Percentiles rank a stretch among this genome's conserved stretches.
These are phyloP conservation scores for Ceriops tagal DNA, from an alignment of 345 rosid species.

Conservation along the genomic window DNA sequence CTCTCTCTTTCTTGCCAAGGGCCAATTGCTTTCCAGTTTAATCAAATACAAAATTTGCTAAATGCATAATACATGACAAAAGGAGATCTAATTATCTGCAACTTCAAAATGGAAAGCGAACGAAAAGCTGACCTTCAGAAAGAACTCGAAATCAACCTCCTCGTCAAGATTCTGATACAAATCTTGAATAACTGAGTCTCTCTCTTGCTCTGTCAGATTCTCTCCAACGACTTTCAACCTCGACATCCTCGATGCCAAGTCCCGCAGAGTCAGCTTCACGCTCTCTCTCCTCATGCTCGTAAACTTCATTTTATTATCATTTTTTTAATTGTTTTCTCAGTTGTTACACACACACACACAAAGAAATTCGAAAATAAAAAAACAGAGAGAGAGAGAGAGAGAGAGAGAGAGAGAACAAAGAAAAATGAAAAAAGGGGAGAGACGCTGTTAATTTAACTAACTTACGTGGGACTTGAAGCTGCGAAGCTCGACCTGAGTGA, in stretches of 20 bases:
- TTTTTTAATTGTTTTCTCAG: too few species aligned
- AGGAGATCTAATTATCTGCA: too few species aligned
- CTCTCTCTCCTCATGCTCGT: constrained; percentile 88
- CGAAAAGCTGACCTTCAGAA: constrained; percentile 57
- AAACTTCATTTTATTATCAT: constrained; percentile 36
- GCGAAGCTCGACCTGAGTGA: constrained; percentile 98
- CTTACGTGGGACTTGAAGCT: constrained; percentile 87
- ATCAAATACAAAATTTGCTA: too few species aligned
- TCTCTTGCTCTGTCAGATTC: constrained; percentile 64
- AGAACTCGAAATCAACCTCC: constrained; percentile 95
- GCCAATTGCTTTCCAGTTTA: too few species aligned
- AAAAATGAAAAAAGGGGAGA: not conserved
- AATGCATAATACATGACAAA: too few species aligned
- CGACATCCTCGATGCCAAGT: constrained; percentile 85
- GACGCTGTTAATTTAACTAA: not conserved
- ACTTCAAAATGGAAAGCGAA: not conserved
- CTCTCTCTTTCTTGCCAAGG: too few species aligned
- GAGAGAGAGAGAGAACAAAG: constrained; percentile 4
- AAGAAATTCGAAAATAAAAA: not conserved
- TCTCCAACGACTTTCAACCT: constrained; percentile 80
- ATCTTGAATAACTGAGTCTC: constrained; percentile 61
- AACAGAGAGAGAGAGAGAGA: not conserved
- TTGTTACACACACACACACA: not conserved
- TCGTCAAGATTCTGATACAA: constrained; percentile 58
- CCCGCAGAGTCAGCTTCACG: constrained; percentile 77